phyloP scores from a whole-genome alignment of 139 green algal species.

The Chlamydomonas eustigma region DNA sequence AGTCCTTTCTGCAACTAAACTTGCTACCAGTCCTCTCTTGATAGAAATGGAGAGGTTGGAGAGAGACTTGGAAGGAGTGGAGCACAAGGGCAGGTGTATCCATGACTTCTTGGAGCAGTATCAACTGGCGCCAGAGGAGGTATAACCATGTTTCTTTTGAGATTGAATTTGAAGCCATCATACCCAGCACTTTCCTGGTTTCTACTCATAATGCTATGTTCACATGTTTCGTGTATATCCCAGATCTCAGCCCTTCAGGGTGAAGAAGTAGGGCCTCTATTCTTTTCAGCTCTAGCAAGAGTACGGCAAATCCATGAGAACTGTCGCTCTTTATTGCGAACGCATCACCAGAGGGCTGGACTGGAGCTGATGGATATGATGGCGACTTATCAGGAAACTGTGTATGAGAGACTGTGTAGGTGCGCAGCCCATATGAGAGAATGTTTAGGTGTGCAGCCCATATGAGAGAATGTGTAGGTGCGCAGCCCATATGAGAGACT shows the following conservation, averaged over 20 bases:
- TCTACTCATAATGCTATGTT: no score
- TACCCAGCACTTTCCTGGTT: no score
- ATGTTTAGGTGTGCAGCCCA: neutral
- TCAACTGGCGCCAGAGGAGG: slow-evolving; percentile 81
- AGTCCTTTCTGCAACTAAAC: slow-evolving; percentile 35
- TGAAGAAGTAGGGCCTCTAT: slow-evolving; percentile 63
- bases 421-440: neutral
- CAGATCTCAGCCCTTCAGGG: slow-evolving; percentile 49
- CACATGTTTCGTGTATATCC: neutral
- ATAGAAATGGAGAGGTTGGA: slow-evolving; percentile 54
- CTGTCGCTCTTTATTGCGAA: slow-evolving; percentile 30
- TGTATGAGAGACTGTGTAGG: slow-evolving; percentile 92
- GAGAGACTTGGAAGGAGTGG: slow-evolving; percentile 46
- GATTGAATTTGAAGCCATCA: no score
- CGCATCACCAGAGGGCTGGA: slow-evolving; percentile 87
- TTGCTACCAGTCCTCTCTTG: slow-evolving; percentile 44
- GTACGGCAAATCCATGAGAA: slow-evolving; percentile 91
- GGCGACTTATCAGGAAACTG: slow-evolving; percentile 85
- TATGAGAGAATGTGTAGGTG: neutral
- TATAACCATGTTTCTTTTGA: slow-evolving; percentile 16
- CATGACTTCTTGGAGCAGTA: slow-evolving; percentile 88
- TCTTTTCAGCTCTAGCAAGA: slow-evolving; percentile 84
- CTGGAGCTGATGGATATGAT: slow-evolving; percentile 98
- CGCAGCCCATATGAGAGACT: neutral
- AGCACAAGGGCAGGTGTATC: slow-evolving; percentile 62